These are phyloP conservation scores for Kwoniella dendrophila DNA, from an alignment of 768 basidiomycete genomes.

Conservation along the genomic window DNA sequence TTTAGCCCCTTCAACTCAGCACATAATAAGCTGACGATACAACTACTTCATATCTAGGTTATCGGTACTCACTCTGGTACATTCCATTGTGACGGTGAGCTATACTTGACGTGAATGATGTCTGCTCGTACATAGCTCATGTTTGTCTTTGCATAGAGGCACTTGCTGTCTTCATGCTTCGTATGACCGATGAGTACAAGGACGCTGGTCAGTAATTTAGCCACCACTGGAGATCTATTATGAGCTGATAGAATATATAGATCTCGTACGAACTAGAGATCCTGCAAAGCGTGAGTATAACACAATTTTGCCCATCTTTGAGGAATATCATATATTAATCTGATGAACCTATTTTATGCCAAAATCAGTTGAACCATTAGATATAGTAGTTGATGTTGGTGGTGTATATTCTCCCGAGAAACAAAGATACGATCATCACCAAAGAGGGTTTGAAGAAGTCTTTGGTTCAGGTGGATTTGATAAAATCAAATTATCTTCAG, in stretches of 20 bases:
- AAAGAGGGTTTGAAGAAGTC: constrained; percentile 84
- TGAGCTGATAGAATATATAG: constrained; percentile 14
- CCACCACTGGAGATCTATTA: neutral
- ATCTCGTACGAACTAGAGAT: constrained; percentile 53
- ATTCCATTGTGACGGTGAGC: constrained; percentile 78
- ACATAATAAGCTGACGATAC: neutral
- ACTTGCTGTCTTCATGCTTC: constrained; percentile 85
- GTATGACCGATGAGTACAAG: constrained; percentile 72
- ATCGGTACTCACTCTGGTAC: constrained; percentile 96
- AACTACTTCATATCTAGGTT: constrained; percentile 58
- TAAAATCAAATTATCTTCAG: constrained; percentile 84
- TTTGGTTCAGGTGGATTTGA: constrained; percentile 71
- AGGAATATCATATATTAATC: neutral
- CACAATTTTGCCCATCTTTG: neutral
- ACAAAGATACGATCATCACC: constrained; percentile 91
- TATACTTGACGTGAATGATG: neutral
- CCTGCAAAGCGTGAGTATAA: constrained; percentile 47
- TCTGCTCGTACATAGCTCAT: neutral
- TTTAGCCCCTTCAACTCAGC: neutral
- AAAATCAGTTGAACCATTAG: constrained; percentile 65
- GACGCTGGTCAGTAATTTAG: constrained; percentile 64
- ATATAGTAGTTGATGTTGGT: constrained; percentile 96
- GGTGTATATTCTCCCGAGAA: constrained; percentile 80
- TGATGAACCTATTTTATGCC: neutral
- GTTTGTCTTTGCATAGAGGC: constrained; percentile 63